These are phyloP conservation scores for Malassezia sympodialis DNA, from an alignment of 1,284 basidiomycete genomes.

Conservation along the genomic window DNA sequence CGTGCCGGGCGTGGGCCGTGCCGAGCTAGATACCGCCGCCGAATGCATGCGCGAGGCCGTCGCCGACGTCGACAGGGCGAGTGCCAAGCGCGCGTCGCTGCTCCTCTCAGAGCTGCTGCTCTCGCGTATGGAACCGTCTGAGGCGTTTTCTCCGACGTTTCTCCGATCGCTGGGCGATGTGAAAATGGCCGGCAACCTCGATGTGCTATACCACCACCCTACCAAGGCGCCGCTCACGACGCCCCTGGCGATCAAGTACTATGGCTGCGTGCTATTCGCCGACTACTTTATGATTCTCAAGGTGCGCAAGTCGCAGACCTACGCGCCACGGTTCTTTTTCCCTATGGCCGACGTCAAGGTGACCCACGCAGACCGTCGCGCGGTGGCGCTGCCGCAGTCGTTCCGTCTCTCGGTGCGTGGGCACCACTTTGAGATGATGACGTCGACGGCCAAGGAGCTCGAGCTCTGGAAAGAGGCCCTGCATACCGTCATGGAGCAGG, in stretches of 20 bases:
- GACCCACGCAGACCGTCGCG: conserved; percentile 22
- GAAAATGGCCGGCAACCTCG: conserved; percentile 38
- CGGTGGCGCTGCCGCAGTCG: conserved; percentile 29
- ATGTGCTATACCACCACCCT: conserved; percentile 41
- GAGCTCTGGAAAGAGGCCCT: conserved; percentile 37
- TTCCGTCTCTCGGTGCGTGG: conserved; percentile 36
- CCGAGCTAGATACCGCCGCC: conserved; percentile 24
- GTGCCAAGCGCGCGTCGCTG: conserved; percentile 31
- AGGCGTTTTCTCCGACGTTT: conserved; percentile 23
- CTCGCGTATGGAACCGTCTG: conserved; percentile 33
- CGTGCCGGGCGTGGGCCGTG: conserved; percentile 18
- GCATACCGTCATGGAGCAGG: conserved; percentile 24
- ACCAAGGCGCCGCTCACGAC: conserved; percentile 28
- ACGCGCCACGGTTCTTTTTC: conserved; percentile 43
- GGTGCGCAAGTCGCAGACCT: conserved; percentile 36
- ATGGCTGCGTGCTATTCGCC: conserved; percentile 37
- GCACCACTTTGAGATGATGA: conserved; percentile 45
- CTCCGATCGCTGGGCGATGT: conserved; percentile 34
- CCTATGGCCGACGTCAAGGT: conserved; percentile 36
- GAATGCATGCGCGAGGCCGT: conserved; percentile 33
- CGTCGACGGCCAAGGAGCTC: conserved; percentile 34
- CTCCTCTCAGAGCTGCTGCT: conserved; percentile 36
- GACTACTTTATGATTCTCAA: conserved; percentile 41
- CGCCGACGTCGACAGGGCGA: conserved; percentile 40
- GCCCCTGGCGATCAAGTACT: conserved; percentile 44